These are phyloP conservation scores for Phoma herbarum DNA, from an alignment of 2,329 filamentous ascomycete genomes.

Conservation along the genomic window DNA sequence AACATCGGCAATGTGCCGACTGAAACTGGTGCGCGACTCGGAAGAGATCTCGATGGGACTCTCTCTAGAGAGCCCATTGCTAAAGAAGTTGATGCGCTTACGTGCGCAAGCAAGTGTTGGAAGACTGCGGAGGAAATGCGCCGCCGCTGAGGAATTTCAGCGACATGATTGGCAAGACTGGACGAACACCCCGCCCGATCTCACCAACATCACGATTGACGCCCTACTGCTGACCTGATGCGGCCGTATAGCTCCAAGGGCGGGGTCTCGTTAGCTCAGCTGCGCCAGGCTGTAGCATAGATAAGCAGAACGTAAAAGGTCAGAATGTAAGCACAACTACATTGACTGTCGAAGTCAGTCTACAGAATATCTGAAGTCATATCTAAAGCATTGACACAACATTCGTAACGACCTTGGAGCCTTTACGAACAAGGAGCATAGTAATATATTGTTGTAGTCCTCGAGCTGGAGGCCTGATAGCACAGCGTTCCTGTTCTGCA, in stretches of 20 bases:
- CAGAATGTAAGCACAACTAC: too few relatives aligned
- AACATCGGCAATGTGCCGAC: not conserved
- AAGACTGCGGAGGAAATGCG: not conserved
- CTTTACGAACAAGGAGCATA: not conserved
- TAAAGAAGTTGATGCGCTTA: not conserved
- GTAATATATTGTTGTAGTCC: too few relatives aligned
- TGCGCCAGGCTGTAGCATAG: not conserved
- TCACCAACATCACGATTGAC: not conserved
- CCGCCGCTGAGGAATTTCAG: slow-evolving; percentile 4
- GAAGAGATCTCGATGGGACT: not conserved
- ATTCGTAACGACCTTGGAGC: not conserved
- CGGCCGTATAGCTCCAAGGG: slow-evolving; percentile 10
- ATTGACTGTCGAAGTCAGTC: too few relatives aligned
- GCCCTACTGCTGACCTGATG: slow-evolving; percentile 4
- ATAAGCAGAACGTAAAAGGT: not conserved
- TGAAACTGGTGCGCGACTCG: not conserved
- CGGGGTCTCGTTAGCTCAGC: slow-evolving; percentile 6
- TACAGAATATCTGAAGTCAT: not conserved
- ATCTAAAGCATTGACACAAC: too few relatives aligned
- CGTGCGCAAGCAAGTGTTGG: slow-evolving; percentile 5
- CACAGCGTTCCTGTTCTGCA: not conserved
- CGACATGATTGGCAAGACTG: slow-evolving; percentile 4
- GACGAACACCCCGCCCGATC: slow-evolving; percentile 1
- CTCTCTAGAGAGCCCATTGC: too few relatives aligned
- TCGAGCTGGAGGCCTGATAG: not conserved